A percentile compares a stretch with the other conserved stretches of the same genome.
Conservation (phyloP, 2,329 filamentous ascomycete genomes). For the Microsporum canis region DNA sequence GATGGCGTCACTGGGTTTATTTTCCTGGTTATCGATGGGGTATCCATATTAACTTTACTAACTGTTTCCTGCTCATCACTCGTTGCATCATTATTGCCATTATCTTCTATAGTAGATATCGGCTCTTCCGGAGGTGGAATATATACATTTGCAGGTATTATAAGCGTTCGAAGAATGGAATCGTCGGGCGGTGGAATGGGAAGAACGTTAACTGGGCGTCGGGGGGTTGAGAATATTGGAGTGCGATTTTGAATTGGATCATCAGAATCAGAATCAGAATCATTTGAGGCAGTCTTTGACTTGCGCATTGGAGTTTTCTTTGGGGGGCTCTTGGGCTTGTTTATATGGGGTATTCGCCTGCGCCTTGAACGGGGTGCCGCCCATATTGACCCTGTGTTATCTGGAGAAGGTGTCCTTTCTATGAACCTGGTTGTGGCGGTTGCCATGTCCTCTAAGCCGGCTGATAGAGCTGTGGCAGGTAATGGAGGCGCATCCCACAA, state of each 20-base stretch:
- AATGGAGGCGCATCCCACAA: constrained; percentile 22
- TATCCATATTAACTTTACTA: not conserved
- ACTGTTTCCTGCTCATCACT: not conserved
- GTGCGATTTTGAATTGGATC: constrained; percentile 30
- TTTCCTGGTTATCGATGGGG: not conserved
- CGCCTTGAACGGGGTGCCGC: constrained; percentile 20
- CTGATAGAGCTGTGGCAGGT: not conserved
- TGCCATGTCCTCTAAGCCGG: not conserved
- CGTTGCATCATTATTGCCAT: not conserved
- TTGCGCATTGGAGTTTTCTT: constrained; percentile 6
- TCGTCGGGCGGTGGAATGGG: not conserved
- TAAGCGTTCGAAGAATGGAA: not conserved
- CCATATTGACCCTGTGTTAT: constrained; percentile 30
- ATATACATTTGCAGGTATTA: no score
- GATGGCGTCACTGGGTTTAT: not conserved
- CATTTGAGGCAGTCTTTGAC: not conserved
- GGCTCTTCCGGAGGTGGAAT: not conserved
- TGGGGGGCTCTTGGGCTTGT: not conserved
- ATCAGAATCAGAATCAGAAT: constrained; percentile 29
- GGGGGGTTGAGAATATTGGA: not conserved
- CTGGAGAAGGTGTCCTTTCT: constrained; percentile 23
- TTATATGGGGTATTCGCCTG: constrained; percentile 16
- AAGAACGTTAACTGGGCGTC: not conserved
- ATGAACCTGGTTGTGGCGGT: not conserved
- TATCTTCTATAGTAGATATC: not conserved